A percentile compares a stretch with the other conserved stretches of the same genome.
Evolutionary conservation across 2,329 filamentous ascomycete genomes (phyloP).

Genomic region (Rugonectria rugulosa): DNA sequence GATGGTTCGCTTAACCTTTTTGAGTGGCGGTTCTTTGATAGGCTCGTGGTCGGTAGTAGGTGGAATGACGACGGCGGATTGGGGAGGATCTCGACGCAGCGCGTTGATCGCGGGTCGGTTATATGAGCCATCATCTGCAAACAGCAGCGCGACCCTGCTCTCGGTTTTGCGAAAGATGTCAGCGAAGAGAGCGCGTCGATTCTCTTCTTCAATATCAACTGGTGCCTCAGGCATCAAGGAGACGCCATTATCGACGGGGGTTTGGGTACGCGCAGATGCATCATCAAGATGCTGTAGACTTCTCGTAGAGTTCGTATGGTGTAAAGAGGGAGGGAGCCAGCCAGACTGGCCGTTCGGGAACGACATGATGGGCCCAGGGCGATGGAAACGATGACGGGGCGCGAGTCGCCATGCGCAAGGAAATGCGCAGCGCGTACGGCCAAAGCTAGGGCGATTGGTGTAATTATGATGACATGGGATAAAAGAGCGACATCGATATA

Average conservation of each 20-base stretch:
- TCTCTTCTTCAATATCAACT: conserved; percentile 70
- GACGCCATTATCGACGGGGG: conserved; percentile 58
- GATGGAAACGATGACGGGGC: conserved; percentile 57
- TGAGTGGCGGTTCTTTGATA: conserved; percentile 68
- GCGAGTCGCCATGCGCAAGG: conserved; percentile 64
- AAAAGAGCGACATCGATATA: conserved; percentile 60
- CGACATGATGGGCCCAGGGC: conserved; percentile 66
- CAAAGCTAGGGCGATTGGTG: conserved; percentile 54
- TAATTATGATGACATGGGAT: conserved; percentile 58
- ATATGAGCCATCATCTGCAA: conserved; percentile 65
- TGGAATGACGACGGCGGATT: conserved; percentile 54
- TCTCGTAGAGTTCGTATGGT: conserved; percentile 55
- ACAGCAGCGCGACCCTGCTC: conserved; percentile 78
- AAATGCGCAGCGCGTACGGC: conserved; percentile 59
- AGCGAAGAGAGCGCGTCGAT: conserved; percentile 76
- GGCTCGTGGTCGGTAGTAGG: conserved; percentile 66
- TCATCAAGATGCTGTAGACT: conserved; percentile 69
- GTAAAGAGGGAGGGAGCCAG: conserved; percentile 68
- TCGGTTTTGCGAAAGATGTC: conserved; percentile 81
- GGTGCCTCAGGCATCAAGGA: conserved; percentile 68
- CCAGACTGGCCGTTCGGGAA: conserved; percentile 69
- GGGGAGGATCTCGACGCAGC: conserved; percentile 53
- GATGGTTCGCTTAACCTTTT: conserved; percentile 79
- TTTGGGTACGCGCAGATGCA: conserved; percentile 58
- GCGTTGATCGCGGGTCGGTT: conserved; percentile 62